Percentiles rank a stretch among this genome's conserved stretches.
Conservation (phyloP, 192 early-diverging fungal species). For the Backusella australiensis region DNA sequence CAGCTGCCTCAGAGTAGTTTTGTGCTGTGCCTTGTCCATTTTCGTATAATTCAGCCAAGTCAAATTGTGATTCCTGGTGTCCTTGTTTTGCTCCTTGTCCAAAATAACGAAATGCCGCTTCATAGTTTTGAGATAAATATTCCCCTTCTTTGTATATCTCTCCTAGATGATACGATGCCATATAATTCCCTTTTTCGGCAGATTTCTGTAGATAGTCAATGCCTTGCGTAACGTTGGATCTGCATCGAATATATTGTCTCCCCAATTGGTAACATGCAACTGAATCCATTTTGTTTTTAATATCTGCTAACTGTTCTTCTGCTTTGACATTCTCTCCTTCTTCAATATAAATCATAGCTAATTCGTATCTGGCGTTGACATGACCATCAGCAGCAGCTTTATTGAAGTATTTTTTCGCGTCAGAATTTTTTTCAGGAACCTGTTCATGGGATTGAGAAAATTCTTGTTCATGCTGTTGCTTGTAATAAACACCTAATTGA, state of each 20-base stretch:
- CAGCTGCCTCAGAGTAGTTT: background rate
- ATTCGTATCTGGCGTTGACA: background rate
- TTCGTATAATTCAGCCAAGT: background rate
- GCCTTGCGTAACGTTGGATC: background rate
- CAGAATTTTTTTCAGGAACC: rapidly evolving
- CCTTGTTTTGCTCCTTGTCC: background rate
- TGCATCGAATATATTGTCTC: background rate
- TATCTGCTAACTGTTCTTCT: background rate
- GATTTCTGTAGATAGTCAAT: background rate
- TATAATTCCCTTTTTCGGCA: background rate
- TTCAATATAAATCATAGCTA: background rate
- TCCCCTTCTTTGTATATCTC: background rate
- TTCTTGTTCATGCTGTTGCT: background rate
- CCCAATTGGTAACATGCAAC: background rate
- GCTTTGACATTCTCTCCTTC: background rate
- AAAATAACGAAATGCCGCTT: background rate
- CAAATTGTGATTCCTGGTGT: background rate
- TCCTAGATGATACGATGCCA: background rate
- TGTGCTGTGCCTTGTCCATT: background rate
- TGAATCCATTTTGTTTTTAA: no score
- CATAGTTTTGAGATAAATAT: background rate
- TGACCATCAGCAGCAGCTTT: background rate
- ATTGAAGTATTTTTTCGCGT: background rate
- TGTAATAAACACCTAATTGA: background rate
- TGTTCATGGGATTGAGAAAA: background rate